phyloP scores from a whole-genome alignment of 768 basidiomycete genomes.

The Lentinula sp. region DNA sequence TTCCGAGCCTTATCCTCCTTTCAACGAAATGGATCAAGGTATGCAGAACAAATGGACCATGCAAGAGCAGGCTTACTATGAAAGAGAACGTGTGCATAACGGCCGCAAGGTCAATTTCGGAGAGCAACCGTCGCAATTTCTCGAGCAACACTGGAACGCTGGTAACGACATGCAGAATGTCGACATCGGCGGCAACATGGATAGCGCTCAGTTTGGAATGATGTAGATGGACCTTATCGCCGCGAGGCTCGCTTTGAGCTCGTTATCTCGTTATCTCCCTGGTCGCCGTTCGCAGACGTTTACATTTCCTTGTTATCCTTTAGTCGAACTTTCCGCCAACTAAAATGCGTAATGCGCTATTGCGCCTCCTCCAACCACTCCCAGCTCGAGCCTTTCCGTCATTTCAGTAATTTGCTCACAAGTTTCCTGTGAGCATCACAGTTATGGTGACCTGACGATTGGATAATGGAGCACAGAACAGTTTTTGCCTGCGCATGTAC shows the following conservation, averaged over 20 bases:
- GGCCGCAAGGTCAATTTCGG: not conserved
- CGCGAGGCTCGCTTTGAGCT: not conserved
- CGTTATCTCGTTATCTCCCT: not conserved
- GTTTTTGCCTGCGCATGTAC: not conserved
- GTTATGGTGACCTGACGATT: not conserved
- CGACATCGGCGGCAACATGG: not conserved
- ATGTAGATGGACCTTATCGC: not conserved
- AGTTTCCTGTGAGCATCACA: not conserved
- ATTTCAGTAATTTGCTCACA: not conserved
- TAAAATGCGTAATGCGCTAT: not conserved
- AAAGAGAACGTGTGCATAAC: not conserved
- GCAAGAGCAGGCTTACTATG: not conserved
- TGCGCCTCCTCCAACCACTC: not conserved
- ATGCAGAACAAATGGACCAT: not conserved
- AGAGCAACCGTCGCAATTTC: not conserved
- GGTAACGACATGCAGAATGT: not conserved
- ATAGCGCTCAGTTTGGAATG: not conserved
- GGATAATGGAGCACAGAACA: not conserved
- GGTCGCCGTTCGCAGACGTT: not conserved
- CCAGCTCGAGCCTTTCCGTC: not conserved
- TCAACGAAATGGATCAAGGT: not conserved
- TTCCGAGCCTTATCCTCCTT: not conserved
- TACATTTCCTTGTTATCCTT: not conserved
- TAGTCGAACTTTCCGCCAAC: not conserved
- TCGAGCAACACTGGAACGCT: not conserved